Evolutionary conservation across 169 alveolate species (phyloP).

Genomic region (Besnoitia besnoiti): DNA sequence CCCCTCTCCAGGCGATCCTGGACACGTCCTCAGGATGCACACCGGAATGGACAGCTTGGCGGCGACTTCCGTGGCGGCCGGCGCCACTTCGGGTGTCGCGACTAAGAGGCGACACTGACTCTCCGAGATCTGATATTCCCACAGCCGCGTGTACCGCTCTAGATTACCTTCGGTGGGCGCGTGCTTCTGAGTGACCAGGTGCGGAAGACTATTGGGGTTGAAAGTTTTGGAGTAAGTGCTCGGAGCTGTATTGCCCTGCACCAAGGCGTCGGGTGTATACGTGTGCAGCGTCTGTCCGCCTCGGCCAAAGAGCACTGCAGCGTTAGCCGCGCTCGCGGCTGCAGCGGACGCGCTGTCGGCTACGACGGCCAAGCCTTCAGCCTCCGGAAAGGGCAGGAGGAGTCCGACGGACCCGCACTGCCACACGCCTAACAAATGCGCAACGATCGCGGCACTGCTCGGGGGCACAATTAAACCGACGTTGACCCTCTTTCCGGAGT

Average conservation of each 20-base stretch:
- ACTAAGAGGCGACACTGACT: conserved; percentile 13
- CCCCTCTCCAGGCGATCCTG: no score
- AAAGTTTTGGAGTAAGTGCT: neutral
- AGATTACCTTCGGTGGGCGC: neutral
- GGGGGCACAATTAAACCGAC: neutral
- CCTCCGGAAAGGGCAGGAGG: neutral
- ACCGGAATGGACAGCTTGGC: conserved; percentile 28
- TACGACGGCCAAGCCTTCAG: neutral
- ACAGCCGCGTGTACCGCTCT: neutral
- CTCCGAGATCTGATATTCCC: conserved; percentile 26
- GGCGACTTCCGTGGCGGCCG: neutral
- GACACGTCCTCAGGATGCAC: neutral
- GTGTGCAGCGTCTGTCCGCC: neutral
- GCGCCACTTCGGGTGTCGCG: conserved; percentile 31
- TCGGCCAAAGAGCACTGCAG: neutral
- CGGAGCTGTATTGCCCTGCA: neutral
- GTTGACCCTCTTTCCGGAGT: no score
- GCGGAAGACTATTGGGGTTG: neutral
- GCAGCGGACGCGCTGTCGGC: conserved; percentile 20
- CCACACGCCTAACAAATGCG: conserved; percentile 1
- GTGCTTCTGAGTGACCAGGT: neutral
- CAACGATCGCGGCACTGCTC: neutral
- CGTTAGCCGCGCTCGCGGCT: conserved; percentile 17
- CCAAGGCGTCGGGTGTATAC: conserved; percentile 7
- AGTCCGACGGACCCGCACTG: neutral